Evolutionary conservation across 306 rosid species (phyloP).

Genomic region (Malus sylvestris): DNA sequence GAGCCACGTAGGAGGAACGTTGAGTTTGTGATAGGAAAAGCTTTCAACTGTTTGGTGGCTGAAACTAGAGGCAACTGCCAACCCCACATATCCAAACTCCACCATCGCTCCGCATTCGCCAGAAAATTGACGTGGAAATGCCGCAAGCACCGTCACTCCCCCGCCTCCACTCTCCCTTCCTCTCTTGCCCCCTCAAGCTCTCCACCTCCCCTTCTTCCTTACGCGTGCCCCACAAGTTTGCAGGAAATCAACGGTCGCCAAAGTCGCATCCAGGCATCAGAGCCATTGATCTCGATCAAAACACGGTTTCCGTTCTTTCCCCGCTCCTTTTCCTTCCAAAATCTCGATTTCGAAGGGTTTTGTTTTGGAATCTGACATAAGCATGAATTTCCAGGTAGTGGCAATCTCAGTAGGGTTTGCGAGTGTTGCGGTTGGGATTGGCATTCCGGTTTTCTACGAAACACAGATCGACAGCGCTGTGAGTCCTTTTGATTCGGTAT

Average conservation of each 20-base stretch:
- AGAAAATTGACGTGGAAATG: constrained; percentile 34
- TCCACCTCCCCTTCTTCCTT: constrained; percentile 16
- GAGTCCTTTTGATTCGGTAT: constrained; percentile 10
- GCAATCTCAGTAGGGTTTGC: constrained; percentile 78
- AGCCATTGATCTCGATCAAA: constrained; percentile 85
- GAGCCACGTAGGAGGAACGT: constrained; percentile 12
- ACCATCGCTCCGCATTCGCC: neutral
- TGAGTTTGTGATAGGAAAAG: neutral
- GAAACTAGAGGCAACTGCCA: neutral
- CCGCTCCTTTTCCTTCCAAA: neutral
- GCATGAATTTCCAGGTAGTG: constrained; percentile 40
- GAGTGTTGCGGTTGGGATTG: constrained; percentile 79
- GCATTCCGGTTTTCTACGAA: constrained; percentile 85
- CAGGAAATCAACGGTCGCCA: constrained; percentile 45
- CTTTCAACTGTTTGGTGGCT: neutral
- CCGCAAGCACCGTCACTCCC: constrained; percentile 42
- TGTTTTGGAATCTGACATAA: neutral
- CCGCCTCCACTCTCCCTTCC: constrained; percentile 60
- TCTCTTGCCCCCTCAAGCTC: constrained; percentile 51
- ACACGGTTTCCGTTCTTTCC: constrained; percentile 52
- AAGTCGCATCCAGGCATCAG: constrained; percentile 62
- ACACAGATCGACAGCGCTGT: constrained; percentile 85
- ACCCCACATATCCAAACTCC: constrained; percentile 35
- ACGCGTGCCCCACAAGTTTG: neutral
- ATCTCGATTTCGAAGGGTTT: neutral